These are phyloP conservation scores for Botryotinia calthae DNA, from an alignment of 2,329 filamentous ascomycete species.

Conservation along the genomic window DNA sequence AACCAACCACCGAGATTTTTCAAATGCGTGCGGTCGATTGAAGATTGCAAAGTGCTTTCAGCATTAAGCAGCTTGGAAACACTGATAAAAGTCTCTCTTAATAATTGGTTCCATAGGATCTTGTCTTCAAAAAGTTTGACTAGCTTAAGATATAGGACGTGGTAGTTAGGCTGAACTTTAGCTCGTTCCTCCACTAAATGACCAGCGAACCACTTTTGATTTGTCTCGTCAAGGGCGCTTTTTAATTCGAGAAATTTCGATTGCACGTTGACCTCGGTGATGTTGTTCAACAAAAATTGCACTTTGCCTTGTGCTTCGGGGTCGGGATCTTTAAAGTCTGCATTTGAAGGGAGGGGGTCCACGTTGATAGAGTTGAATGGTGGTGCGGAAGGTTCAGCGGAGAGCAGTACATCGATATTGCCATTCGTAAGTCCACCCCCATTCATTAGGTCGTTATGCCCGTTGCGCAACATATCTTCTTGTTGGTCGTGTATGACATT, in stretches of 20 bases:
- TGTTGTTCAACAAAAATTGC: slow-evolving; percentile 93
- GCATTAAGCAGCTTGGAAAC: slow-evolving; percentile 86
- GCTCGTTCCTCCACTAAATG: slow-evolving; percentile 95
- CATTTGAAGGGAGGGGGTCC: slow-evolving; percentile 62
- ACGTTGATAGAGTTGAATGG: slow-evolving; percentile 78
- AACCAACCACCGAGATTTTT: slow-evolving; percentile 96
- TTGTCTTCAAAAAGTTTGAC: slow-evolving; percentile 79
- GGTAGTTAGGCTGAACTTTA: slow-evolving; percentile 96
- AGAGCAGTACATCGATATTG: slow-evolving; percentile 59
- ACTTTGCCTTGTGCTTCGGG: slow-evolving; percentile 89
- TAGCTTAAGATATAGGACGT: slow-evolving; percentile 86
- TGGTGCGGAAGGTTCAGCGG: slow-evolving; percentile 59
- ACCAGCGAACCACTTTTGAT: slow-evolving; percentile 94
- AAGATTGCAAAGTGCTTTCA: slow-evolving; percentile 78
- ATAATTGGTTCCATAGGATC: slow-evolving; percentile 79
- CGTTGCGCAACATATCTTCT: slow-evolving; percentile 56
- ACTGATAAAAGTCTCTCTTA: slow-evolving; percentile 88
- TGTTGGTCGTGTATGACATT: slow-evolving; percentile 71
- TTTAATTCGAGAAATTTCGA: slow-evolving; percentile 80
- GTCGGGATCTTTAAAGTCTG: slow-evolving; percentile 75
- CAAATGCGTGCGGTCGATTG: slow-evolving; percentile 79
- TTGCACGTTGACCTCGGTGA: slow-evolving; percentile 84
- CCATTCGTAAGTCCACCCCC: slow-evolving; percentile 66
- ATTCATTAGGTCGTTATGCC: slow-evolving; percentile 42
- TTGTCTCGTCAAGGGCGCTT: slow-evolving; percentile 71